phyloP scores from a whole-genome alignment of 805 yeast genomes.

The Danielia oregonensis region DNA sequence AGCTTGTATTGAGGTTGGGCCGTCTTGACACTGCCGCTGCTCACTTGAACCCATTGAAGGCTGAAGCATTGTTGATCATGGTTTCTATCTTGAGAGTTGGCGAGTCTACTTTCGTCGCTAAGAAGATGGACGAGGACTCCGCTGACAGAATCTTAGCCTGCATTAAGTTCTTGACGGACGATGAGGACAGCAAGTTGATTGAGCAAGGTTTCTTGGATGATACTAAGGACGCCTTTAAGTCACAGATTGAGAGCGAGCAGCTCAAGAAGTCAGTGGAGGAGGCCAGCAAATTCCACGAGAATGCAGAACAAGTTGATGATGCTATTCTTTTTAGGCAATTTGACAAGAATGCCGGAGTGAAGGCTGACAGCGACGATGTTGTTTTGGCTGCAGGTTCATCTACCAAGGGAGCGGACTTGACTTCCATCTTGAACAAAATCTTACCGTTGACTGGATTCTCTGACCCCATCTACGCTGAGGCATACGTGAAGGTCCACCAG shows the following conservation, averaged over 20 bases:
- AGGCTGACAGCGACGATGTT: constrained; percentile 50
- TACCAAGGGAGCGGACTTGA: constrained; percentile 52
- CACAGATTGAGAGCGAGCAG: constrained; percentile 61
- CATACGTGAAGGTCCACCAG: constrained; percentile 92
- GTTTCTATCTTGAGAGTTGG: constrained; percentile 90
- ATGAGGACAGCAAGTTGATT: constrained; percentile 47
- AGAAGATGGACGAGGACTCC: constrained; percentile 91
- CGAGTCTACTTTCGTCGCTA: constrained; percentile 62
- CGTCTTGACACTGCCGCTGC: constrained; percentile 51
- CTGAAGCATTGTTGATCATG: constrained; percentile 90
- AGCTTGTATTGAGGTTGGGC: constrained; percentile 74
- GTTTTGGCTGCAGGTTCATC: constrained; percentile 50
- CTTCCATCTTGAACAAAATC: constrained; percentile 82
- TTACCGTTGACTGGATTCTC: constrained; percentile 96
- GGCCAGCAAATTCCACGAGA: constrained; percentile 54
- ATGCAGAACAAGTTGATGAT: constrained; percentile 77
- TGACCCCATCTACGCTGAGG: constrained; percentile 97
- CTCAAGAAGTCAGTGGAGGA: constrained; percentile 52
- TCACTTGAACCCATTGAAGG: constrained; percentile 76
- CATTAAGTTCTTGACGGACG: constrained; percentile 72
- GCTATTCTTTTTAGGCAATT: constrained; percentile 78
- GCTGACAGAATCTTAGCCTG: constrained; percentile 92
- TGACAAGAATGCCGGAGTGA: constrained; percentile 34
- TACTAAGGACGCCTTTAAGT: constrained; percentile 78
- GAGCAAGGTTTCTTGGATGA: constrained; percentile 80